A percentile compares a stretch with the other conserved stretches of the same genome.
phyloP scores from a whole-genome alignment of 208 protist species.

The Leishmania tarentolae region DNA sequence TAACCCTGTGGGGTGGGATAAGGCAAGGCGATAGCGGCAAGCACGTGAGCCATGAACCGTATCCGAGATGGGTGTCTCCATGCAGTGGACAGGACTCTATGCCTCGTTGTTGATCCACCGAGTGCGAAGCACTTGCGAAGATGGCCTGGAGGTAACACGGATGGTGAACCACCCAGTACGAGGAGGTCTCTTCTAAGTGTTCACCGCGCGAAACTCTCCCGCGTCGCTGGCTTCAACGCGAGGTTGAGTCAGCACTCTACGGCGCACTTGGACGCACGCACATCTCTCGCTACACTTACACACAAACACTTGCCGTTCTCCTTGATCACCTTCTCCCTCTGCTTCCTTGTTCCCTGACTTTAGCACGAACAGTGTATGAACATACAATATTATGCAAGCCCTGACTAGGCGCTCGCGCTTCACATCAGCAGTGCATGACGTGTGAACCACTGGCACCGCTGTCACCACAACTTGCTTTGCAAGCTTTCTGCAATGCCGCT shows the following conservation, averaged over 20 bases:
- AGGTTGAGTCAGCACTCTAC: neutral
- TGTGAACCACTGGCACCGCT: neutral
- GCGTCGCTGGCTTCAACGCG: neutral
- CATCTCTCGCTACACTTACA: neutral
- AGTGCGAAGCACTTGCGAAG: neutral
- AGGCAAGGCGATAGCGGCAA: neutral
- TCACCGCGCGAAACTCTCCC: neutral
- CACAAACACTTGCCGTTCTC: neutral
- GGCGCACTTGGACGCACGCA: neutral
- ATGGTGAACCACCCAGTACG: neutral
- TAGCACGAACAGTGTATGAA: neutral
- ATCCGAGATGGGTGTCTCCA: neutral
- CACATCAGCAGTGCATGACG: neutral
- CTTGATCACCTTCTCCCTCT: neutral
- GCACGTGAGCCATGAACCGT: neutral
- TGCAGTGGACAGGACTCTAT: neutral
- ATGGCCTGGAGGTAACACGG: neutral
- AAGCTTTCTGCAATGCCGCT: neutral
- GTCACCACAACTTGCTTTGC: neutral
- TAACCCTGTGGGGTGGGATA: neutral
- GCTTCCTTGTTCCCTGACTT: neutral
- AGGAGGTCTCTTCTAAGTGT: neutral
- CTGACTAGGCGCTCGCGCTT: neutral
- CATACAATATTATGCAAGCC: neutral
- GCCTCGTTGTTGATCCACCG: neutral